These are phyloP conservation scores for Penicillium sp. DNA, from an alignment of 2,329 filamentous ascomycete genomes.

Conservation along the genomic window DNA sequence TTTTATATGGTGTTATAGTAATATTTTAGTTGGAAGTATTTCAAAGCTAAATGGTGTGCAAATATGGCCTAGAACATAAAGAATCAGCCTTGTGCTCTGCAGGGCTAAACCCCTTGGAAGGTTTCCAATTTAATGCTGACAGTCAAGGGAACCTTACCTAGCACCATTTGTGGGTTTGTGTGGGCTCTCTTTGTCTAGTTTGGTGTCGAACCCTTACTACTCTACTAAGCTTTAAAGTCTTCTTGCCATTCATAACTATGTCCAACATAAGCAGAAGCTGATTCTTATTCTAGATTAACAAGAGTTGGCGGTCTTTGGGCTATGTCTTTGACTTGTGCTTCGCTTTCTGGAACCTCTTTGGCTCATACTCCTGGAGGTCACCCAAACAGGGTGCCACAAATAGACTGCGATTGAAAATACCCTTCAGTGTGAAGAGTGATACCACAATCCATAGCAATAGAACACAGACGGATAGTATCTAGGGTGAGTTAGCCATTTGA, in stretches of 20 bases:
- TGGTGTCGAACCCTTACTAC: not conserved
- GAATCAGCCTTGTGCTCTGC: too few relatives aligned
- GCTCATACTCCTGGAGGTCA: not conserved
- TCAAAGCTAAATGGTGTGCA: too few relatives aligned
- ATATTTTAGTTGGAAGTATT: too few relatives aligned
- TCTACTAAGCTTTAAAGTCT: not conserved
- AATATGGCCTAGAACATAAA: too few relatives aligned
- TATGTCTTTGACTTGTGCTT: not conserved
- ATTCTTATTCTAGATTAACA: not conserved
- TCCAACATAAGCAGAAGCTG: not conserved
- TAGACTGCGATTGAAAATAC: not conserved
- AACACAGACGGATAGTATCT: not conserved
- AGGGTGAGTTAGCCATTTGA: not conserved
- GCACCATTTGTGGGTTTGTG: too few relatives aligned
- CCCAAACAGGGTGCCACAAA: not conserved
- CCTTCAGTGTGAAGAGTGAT: not conserved
- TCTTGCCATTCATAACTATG: not conserved
- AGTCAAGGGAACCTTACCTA: too few relatives aligned
- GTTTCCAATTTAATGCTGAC: too few relatives aligned
- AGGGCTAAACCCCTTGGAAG: too few relatives aligned
- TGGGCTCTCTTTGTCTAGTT: too few relatives aligned
- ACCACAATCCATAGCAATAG: not conserved
- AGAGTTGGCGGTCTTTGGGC: not conserved
- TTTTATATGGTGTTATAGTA: too few relatives aligned
- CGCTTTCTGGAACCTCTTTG: not conserved